These are phyloP conservation scores for Pezicula radicicola DNA, from an alignment of 2,329 filamentous ascomycete species.

Conservation along the genomic window DNA sequence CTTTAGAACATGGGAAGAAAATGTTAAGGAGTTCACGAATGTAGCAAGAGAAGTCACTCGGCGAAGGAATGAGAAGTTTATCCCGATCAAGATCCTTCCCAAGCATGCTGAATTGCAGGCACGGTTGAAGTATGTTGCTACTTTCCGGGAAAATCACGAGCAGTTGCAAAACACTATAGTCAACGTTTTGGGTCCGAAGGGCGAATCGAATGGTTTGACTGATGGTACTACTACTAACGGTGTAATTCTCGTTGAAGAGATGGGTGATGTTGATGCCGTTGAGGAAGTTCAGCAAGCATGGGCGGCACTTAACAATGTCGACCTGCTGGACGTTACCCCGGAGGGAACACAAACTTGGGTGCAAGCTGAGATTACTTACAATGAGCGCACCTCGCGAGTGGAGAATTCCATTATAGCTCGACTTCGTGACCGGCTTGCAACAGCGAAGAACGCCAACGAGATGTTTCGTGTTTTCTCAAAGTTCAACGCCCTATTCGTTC, in stretches of 20 bases:
- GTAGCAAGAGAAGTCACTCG: slow-evolving; percentile 93
- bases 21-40: slow-evolving; percentile 96
- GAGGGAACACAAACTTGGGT: slow-evolving; percentile 92
- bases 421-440: slow-evolving; percentile 86
- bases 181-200: slow-evolving; percentile 85
- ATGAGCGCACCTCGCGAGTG: slow-evolving; percentile 92
- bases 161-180: slow-evolving; percentile 95
- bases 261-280: slow-evolving; percentile 95
- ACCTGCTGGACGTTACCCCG: slow-evolving; percentile 86
- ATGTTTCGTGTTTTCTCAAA: slow-evolving; percentile 99
- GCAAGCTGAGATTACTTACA: slow-evolving; percentile 92
- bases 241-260: slow-evolving; percentile 80
- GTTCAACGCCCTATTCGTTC: slow-evolving; percentile 97
- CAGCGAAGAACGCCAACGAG: slow-evolving; percentile 95
- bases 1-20: slow-evolving; percentile 92
- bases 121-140: slow-evolving; percentile 87
- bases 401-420: slow-evolving; percentile 98
- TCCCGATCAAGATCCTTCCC: slow-evolving; percentile 92
- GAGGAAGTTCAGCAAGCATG: slow-evolving; percentile 96
- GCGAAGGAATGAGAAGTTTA: slow-evolving; percentile 94
- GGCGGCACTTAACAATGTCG: slow-evolving; percentile 89
- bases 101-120: slow-evolving; percentile 88
- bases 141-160: slow-evolving; percentile 95
- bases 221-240: slow-evolving; percentile 54
- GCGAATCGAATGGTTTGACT: slow-evolving; percentile 50